These are phyloP conservation scores for Dictyostelium firmibasis DNA, from an alignment of 78 protist genomes.

Conservation along the genomic window DNA sequence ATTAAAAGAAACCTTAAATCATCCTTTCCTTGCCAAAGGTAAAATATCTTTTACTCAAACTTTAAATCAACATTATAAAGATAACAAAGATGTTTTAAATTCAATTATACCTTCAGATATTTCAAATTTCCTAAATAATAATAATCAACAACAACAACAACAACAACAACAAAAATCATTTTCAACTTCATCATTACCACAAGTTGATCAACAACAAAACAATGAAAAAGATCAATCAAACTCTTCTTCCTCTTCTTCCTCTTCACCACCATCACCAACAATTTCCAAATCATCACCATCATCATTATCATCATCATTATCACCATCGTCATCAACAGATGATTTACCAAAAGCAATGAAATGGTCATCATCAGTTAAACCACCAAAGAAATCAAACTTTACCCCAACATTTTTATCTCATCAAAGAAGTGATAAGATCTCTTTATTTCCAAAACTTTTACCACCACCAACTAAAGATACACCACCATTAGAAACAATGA, in stretches of 20 bases:
- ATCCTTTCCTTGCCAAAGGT: slow-evolving; percentile 49
- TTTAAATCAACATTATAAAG: background rate
- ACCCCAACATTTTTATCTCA: slow-evolving; percentile 45
- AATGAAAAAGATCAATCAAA: background rate
- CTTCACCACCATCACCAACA: background rate
- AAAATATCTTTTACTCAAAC: slow-evolving; percentile 4
- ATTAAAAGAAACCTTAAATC: slow-evolving; percentile 11
- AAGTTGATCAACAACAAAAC: background rate
- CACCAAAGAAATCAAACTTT: slow-evolving; percentile 1
- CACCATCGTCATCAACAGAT: background rate
- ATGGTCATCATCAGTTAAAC: slow-evolving; percentile 5
- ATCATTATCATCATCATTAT: slow-evolving; percentile 3
- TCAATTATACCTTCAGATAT: slow-evolving; percentile 20
- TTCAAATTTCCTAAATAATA: background rate
- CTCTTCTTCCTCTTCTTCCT: background rate
- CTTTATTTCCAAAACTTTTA: slow-evolving; percentile 39
- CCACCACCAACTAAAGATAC: slow-evolving; percentile 28
- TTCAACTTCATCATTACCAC: background rate
- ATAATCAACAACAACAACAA: background rate
- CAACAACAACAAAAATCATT: background rate
- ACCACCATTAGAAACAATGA: slow-evolving; percentile 33
- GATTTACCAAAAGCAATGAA: background rate
- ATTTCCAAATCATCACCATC: background rate
- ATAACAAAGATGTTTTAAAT: background rate
- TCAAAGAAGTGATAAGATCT: slow-evolving; percentile 34